Evolutionary conservation across 1,139 yeast species (phyloP).

Genomic region (Kodamaea sp.): DNA sequence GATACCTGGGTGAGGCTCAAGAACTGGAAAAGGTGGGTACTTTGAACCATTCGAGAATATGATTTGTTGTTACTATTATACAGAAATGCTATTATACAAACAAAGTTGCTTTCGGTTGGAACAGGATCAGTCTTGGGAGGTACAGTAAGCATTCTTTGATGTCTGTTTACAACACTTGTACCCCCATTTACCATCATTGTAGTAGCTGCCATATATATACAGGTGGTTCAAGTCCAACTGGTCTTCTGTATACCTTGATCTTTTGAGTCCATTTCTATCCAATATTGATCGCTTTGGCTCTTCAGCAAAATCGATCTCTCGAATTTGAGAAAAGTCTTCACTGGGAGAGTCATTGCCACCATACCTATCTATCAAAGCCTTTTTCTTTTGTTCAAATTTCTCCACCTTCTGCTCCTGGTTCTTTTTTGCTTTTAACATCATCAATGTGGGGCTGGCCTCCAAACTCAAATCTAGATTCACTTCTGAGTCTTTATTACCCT

Average conservation of each 20-base stretch:
- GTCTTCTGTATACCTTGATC: conserved; percentile 40
- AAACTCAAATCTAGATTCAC: conserved; percentile 44
- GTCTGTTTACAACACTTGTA: conserved; percentile 43
- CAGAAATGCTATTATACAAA: too few relatives aligned
- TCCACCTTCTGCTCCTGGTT: conserved; percentile 28
- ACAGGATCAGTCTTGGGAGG: too few relatives aligned
- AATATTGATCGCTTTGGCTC: background rate
- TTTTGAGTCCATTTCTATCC: conserved; percentile 13
- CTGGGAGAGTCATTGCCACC: conserved; percentile 13
- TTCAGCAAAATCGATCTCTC: background rate
- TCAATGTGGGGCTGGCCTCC: conserved; percentile 64
- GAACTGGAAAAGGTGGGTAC: conserved; percentile 22
- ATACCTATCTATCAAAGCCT: conserved; percentile 33
- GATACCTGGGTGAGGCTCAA: conserved; percentile 4
- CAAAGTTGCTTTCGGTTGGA: too few relatives aligned
- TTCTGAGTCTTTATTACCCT: conserved; percentile 23
- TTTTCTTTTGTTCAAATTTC: conserved; percentile 25
- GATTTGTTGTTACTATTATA: too few relatives aligned
- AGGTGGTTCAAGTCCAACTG: conserved; percentile 38
- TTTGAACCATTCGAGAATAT: too few relatives aligned
- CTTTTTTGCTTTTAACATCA: conserved; percentile 46
- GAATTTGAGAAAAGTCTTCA: background rate
- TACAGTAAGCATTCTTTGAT: conserved; percentile 8
- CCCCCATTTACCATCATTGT: conserved; percentile 51
- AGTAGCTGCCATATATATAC: conserved; percentile 51